phyloP scores from a whole-genome alignment of 208 protist species.

The Acanthamoeba castellanii region DNA sequence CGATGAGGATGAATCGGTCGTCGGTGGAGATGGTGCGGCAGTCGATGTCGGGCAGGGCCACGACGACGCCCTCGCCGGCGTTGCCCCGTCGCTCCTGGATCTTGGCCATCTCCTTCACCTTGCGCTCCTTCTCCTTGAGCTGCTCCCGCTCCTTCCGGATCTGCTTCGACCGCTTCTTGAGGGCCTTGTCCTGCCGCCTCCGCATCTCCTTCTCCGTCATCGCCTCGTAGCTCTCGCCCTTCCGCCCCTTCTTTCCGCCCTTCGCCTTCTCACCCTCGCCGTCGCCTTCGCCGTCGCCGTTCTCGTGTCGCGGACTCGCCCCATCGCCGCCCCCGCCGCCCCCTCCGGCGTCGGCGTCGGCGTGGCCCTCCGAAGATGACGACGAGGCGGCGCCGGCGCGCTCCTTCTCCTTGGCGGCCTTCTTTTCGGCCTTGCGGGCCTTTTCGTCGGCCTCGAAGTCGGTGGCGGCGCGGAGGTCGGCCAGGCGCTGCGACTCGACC shows the following conservation, averaged over 20 bases:
- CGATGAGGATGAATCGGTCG: conserved; percentile 45
- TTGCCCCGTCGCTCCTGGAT: conserved; percentile 12
- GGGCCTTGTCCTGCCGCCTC: conserved; percentile 1
- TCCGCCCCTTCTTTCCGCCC: too few relatives aligned
- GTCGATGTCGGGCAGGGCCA: conserved; percentile 6
- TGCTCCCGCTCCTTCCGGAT: not conserved
- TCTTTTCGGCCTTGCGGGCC: not conserved
- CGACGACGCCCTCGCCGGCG: conserved; percentile 30
- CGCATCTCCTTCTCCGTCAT: conserved; percentile 28
- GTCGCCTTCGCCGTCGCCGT: not conserved
- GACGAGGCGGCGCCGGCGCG: not conserved
- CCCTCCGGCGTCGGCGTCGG: not conserved
- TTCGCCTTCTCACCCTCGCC: not conserved
- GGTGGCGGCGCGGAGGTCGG: not conserved
- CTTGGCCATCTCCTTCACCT: conserved; percentile 21
- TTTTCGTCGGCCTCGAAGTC: not conserved
- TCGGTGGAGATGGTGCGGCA: not conserved
- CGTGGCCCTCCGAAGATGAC: too few relatives aligned
- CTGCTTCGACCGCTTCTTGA: conserved; percentile 27
- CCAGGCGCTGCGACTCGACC: not conserved
- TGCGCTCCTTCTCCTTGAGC: conserved; percentile 2
- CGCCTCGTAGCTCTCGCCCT: not conserved
- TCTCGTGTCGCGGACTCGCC: not conserved
- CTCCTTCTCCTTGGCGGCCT: not conserved
- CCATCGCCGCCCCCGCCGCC: not conserved